phyloP scores from a whole-genome alignment of 2,329 filamentous ascomycete genomes.

The Neocucurbitaria cava region DNA sequence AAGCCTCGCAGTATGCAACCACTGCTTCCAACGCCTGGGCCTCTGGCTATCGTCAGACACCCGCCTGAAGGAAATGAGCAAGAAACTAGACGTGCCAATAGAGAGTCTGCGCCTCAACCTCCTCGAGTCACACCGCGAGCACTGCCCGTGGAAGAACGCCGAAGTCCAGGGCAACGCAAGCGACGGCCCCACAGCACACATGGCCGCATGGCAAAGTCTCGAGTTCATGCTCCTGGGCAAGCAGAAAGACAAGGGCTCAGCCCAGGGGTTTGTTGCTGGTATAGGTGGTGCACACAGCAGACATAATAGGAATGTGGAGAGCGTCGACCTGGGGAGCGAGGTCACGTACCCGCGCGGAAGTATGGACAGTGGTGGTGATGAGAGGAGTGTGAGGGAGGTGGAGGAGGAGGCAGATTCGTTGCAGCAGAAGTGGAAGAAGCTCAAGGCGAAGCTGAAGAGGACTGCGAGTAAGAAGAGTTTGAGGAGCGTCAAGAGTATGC shows the following conservation, averaged over 20 bases:
- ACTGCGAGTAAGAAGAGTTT: constrained; percentile 45
- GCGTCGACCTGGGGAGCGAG: constrained; percentile 35
- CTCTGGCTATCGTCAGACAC: constrained; percentile 80
- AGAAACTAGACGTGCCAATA: constrained; percentile 40
- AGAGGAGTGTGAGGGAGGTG: constrained; percentile 16
- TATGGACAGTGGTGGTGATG: constrained; percentile 26
- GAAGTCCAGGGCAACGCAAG: constrained; percentile 39
- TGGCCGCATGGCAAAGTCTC: constrained; percentile 46
- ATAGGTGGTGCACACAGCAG: no score
- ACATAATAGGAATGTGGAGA: constrained; percentile 24
- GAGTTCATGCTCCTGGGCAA: constrained; percentile 41
- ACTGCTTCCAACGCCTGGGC: constrained; percentile 86
- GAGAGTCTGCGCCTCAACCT: constrained; percentile 44
- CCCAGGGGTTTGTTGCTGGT: no score
- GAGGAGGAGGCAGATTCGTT: constrained; percentile 19
- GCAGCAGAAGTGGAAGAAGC: constrained; percentile 44
- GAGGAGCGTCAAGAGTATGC: constrained; percentile 39
- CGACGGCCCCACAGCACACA: constrained; percentile 40
- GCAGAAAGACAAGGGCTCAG: constrained; percentile 19
- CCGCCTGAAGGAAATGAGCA: constrained; percentile 42
- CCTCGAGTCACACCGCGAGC: constrained; percentile 48
- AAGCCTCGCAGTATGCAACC: constrained; percentile 79
- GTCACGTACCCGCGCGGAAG: constrained; percentile 25
- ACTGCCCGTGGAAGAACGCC: constrained; percentile 51
- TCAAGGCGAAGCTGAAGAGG: constrained; percentile 45